Percentiles rank a stretch among this genome's conserved stretches.
phyloP scores from a whole-genome alignment of 257 asterid species.

The Coffea eugenioides region DNA sequence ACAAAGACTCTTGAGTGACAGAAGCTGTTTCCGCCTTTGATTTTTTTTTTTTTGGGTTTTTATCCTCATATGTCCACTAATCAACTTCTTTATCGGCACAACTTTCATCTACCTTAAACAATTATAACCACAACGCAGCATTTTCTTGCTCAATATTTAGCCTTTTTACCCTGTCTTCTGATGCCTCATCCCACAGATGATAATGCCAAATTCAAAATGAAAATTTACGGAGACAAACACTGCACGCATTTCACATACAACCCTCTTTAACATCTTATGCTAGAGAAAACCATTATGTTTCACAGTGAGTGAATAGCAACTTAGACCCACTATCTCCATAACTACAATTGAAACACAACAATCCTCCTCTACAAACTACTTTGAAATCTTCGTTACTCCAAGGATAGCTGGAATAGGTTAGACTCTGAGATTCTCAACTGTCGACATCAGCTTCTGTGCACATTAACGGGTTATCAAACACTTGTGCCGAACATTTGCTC shows the following conservation, averaged over 20 bases:
- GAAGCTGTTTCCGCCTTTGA: too few species aligned
- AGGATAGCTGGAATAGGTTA: background rate
- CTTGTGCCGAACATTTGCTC: background rate
- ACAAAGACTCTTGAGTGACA: too few species aligned
- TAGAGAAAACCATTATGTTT: too few species aligned
- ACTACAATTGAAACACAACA: background rate
- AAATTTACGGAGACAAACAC: too few species aligned
- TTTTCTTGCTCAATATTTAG: background rate
- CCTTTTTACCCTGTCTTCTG: background rate
- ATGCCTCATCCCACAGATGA: background rate
- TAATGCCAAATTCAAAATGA: background rate
- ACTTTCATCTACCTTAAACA: too few species aligned
- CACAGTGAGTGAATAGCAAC: background rate
- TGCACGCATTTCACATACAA: too few species aligned
- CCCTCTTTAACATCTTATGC: too few species aligned
- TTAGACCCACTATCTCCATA: background rate
- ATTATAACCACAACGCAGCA: too few species aligned
- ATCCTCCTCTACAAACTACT: background rate
- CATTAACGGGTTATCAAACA: background rate
- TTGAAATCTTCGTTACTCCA: background rate
- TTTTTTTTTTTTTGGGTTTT: too few species aligned
- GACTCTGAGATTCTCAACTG: background rate
- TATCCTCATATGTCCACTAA: too few species aligned
- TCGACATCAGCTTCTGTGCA: background rate
- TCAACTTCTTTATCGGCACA: too few species aligned